Base-by-base conservation (phyloP, 169 alveolate species). In the Plasmodium blacklocki region DNA sequence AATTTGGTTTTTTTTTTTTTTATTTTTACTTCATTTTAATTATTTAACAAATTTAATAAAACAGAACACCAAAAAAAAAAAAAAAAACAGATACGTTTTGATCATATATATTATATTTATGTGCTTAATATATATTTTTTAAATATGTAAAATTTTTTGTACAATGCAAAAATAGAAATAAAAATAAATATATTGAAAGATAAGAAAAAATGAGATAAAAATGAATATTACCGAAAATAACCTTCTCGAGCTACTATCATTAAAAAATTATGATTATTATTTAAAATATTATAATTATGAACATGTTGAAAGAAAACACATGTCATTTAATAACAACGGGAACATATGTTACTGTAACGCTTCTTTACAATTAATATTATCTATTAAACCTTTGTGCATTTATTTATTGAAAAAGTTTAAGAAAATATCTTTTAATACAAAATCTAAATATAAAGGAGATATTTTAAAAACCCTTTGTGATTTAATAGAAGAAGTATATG, bases 331-430 rank as follows among this genome's bases (percentile, higher is more conserved):
- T 32, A 80, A 80, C 49, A 80, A 54, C 29, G 90, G 90, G 8
- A 80, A 80, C 26, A 73, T 80, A 60, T 80, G 90, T 60, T 80
- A 80, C 58, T 83, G 91, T 67, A 83, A 83, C 50, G 91, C 91
- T 2, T 83, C 91, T 4, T 54, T 83, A 58, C 91, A 83, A 45
- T 26, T 83, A 50, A 11, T 83, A 14, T 63, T 83, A 18, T 83
- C 91, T n/a, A 83, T 83, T 3, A 83, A 83, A 43, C 91, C 91
- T 12, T 32, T 83, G 9, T 83, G 91, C 39, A 83, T 83, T 5
- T 83, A 83, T 72, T 26, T 83, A 47, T 49, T 83, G 59, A 83
- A 62, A 59, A 83, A 83, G 5, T 67, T 26, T 19, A 60, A 83
- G 1, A 68, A 83, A 56, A 52, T 67, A 14, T 83, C 56, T 59